Conservation (phyloP, 2,329 filamentous ascomycete genomes). For the Alternaria sp. region DNA sequence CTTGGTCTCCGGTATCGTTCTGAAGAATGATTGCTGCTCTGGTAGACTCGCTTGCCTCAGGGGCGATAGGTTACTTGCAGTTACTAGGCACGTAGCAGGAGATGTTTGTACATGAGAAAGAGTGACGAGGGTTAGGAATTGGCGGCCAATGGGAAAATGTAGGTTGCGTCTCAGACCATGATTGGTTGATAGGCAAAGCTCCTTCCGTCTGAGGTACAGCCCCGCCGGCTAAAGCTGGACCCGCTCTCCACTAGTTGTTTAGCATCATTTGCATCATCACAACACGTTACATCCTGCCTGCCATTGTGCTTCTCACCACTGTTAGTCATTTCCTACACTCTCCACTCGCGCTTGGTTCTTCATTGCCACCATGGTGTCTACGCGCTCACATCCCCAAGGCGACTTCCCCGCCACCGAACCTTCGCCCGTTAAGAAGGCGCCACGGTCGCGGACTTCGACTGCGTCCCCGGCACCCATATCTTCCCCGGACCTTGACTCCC, state of each 20-base stretch:
- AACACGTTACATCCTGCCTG: constrained; percentile 14
- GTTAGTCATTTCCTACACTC: not conserved
- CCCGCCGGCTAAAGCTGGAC: constrained; percentile 12
- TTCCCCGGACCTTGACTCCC: constrained; percentile 28
- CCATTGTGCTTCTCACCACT: not conserved
- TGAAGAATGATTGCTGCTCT: not conserved
- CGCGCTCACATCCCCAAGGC: constrained; percentile 47
- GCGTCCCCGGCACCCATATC: constrained; percentile 39
- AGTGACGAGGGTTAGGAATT: not conserved
- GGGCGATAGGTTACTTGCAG: not conserved
- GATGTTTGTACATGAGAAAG: too few species aligned
- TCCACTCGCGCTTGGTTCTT: not conserved
- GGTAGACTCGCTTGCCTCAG: not conserved
- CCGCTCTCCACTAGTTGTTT: constrained; percentile 13
- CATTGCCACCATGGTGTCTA: constrained; percentile 48
- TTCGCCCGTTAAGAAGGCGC: constrained; percentile 48
- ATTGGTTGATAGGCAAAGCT: not conserved
- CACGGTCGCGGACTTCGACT: constrained; percentile 46
- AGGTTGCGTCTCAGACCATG: not conserved
- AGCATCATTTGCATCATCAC: constrained; percentile 12
- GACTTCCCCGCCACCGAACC: constrained; percentile 47
- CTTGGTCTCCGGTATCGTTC: not conserved
- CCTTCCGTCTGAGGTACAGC: constrained; percentile 1
- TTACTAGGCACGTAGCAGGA: not conserved
- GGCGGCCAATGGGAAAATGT: not conserved